Conservation (phyloP, 306 rosid species). For the Benincasa hispida region DNA sequence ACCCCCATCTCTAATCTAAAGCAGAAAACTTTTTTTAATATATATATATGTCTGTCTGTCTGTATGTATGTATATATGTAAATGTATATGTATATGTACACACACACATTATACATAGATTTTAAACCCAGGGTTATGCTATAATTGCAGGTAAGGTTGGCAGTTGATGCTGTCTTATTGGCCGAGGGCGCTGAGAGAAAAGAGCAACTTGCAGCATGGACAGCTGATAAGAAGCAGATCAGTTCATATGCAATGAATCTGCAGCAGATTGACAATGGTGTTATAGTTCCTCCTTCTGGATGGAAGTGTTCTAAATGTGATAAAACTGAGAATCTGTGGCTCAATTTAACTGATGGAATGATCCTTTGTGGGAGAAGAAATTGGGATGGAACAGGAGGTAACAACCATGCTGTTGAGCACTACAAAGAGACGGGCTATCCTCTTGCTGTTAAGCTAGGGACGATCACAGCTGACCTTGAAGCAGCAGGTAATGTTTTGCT, state of each 20-base stretch:
- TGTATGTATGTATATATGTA: too few species aligned
- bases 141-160: slow-evolving; percentile 68
- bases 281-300: slow-evolving; percentile 69
- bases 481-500: slow-evolving; percentile 67
- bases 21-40: not conserved
- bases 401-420: slow-evolving; percentile 83
- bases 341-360: slow-evolving; percentile 80
- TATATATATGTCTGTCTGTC: too few species aligned
- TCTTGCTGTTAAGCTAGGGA: slow-evolving; percentile 94
- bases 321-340: slow-evolving; percentile 85
- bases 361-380: slow-evolving; percentile 88
- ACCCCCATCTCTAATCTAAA: not conserved
- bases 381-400: slow-evolving; percentile 97
- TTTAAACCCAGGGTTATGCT: not conserved
- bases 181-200: slow-evolving; percentile 82
- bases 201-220: slow-evolving; percentile 91
- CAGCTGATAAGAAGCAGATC: slow-evolving; percentile 54
- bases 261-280: slow-evolving; percentile 74
- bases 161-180: slow-evolving; percentile 64
- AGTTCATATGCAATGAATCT: slow-evolving; percentile 60
- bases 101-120: too few species aligned
- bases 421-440: slow-evolving; percentile 72
- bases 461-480: slow-evolving; percentile 89
- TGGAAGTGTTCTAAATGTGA: slow-evolving; percentile 93
- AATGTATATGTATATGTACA: too few species aligned